A percentile compares a stretch with the other conserved stretches of the same genome.
Evolutionary conservation across 768 basidiomycete species (phyloP).

Genomic region (Coprinopsis marcescibilis): DNA sequence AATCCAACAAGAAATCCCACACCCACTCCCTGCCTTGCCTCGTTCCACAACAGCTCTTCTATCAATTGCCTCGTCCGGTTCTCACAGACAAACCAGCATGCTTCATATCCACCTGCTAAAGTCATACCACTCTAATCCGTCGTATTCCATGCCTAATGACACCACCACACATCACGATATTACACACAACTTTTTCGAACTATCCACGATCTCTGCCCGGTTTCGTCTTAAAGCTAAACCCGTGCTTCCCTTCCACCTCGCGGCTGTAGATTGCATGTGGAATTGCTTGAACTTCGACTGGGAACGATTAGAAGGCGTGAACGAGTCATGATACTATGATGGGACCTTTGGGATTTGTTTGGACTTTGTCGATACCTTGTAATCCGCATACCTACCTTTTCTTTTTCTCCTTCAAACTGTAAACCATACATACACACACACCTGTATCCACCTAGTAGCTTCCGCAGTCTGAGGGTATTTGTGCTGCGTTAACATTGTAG

Average conservation of each 20-base stretch:
- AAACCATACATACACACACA: no score
- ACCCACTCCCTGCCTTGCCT: slow-evolving; percentile 45
- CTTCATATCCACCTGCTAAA: slow-evolving; percentile 61
- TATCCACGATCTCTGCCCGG: slow-evolving; percentile 29
- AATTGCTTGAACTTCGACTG: slow-evolving; percentile 7
- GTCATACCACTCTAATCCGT: slow-evolving; percentile 31
- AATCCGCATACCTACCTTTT: no score
- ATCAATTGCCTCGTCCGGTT: slow-evolving; percentile 40
- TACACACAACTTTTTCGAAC: slow-evolving; percentile 60
- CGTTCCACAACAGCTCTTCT: slow-evolving; percentile 54
- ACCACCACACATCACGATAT: slow-evolving; percentile 45
- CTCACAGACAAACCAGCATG: slow-evolving; percentile 42
- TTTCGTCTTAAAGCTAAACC: slow-evolving; percentile 31
- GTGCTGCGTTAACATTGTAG: no score
- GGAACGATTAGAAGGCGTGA: slow-evolving; percentile 1
- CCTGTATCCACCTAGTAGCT: no score
- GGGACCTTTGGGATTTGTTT: slow-evolving; percentile 2
- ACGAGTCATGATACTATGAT: slow-evolving; percentile 1
- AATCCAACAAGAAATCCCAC: slow-evolving; percentile 14
- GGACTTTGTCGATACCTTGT: no score
- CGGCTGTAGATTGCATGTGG: slow-evolving; percentile 60
- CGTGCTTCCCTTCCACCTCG: slow-evolving; percentile 67
- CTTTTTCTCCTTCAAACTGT: no score
- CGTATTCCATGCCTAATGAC: slow-evolving; percentile 19
- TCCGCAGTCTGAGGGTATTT: no score